Base-by-base conservation (phyloP, 225 moss, liverwort and hornwort genomes). In the Physcomitrellopsis africana region DNA sequence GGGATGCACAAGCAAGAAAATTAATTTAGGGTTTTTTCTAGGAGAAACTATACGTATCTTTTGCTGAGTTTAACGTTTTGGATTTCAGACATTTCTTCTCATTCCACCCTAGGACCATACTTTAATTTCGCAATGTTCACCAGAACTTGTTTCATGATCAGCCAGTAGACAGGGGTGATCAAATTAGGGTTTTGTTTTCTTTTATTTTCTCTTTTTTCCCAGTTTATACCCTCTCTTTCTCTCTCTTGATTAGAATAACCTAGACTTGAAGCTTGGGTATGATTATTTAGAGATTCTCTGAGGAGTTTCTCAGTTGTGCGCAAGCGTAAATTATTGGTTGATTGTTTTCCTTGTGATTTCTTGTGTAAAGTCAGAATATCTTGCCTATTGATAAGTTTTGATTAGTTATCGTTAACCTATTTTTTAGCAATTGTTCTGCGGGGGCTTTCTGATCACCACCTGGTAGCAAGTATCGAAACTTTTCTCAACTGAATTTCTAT, bases 161-260 rank as follows among this genome's bases (percentile, higher is more conserved):
- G 46, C 55, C 60, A 49, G 66, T 22, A 65, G 3, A 11, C 8
- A 26, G 7, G 13, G 13, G 51, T 66, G 32, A 6, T 68, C 51
- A 54, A 65, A 74, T 77, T 58, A 77, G 80, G 74, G 45, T 67
- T 84, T 75, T 9, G 13, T 68, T 54, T 27, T 57, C 57, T 51
- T 7, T 37, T 29, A 29, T 7, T 4, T 37, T 37, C 1, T 24
- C 1, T 24, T 24, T 24, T 24, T 24, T 1, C 24, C 24, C 24
- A 24, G 24, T 24, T 24, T 24, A 1, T 37, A 1, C 7, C 32
- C 32, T 7, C 32, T 37, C 32, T 37, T 37, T 37, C 2, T 2
- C 7, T 37, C 32, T 37, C 15, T 51, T 1, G 16, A 16, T 24
- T 60, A 60, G 68, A 12, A 69, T 70, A 1, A 8, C 12, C 0